Conservation (phyloP, 1,139 yeast species). For the Candida smagusa region DNA sequence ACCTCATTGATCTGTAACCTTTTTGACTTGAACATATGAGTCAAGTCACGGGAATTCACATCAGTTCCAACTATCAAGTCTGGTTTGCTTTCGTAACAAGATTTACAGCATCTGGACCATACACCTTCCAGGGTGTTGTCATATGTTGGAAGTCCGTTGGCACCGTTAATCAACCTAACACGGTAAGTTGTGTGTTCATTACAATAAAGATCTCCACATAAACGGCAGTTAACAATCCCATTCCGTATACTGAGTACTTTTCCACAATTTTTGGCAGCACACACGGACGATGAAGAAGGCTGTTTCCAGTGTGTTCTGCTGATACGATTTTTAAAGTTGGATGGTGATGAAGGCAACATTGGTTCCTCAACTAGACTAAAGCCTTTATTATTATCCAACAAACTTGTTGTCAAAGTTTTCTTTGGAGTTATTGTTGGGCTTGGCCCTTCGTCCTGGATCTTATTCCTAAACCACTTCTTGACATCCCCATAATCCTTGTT, state of each 20-base stretch:
- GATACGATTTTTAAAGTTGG: constrained; percentile 19
- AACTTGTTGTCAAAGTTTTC: constrained; percentile 30
- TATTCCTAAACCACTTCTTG: constrained; percentile 21
- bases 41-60: constrained; percentile 43
- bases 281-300: constrained; percentile 31
- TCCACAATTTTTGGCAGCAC: constrained; percentile 37
- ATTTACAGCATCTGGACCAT: constrained; percentile 69
- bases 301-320: constrained; percentile 65
- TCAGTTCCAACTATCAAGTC: constrained; percentile 45
- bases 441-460: constrained; percentile 8
- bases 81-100: constrained; percentile 56
- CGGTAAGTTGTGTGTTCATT: constrained; percentile 58
- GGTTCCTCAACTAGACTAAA: constrained; percentile 24
- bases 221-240: constrained; percentile 60
- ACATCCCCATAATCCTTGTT: constrained; percentile 20
- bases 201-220: constrained; percentile 74
- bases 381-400: constrained; percentile 33
- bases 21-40: constrained; percentile 35
- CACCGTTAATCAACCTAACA: constrained; percentile 42
- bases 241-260: constrained; percentile 42
- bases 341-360: constrained; percentile 5
- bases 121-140: constrained; percentile 40
- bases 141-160: constrained; percentile 23
- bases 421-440: constrained; percentile 13
- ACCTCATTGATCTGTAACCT: constrained; percentile 43